Conservation (phyloP, 2,329 filamentous ascomycete genomes). For the Alternaria sp. region DNA sequence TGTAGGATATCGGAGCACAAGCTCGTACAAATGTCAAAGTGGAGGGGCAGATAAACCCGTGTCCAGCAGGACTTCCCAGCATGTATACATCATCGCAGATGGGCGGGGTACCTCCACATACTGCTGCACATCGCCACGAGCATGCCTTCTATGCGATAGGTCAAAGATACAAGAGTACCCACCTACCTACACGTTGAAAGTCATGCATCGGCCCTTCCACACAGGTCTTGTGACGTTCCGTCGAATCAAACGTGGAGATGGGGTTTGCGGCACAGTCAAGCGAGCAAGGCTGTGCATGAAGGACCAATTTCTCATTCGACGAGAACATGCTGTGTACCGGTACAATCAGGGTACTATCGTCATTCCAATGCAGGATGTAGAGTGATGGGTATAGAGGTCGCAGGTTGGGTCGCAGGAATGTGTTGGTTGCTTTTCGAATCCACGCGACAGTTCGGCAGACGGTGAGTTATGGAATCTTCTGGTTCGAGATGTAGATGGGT, state of each 20-base stretch:
- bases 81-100: too few relatives aligned
- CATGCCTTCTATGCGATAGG: not conserved
- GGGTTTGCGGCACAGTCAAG: not conserved
- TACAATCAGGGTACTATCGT: not conserved
- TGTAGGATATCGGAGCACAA: too few relatives aligned
- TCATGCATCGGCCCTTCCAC: not conserved
- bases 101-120: not conserved
- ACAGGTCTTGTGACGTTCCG: not conserved
- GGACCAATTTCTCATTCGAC: not conserved
- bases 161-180: not conserved
- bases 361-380: not conserved
- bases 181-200: not conserved
- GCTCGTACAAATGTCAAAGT: too few relatives aligned
- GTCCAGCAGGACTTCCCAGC: rapidly evolving
- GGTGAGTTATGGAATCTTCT: too few relatives aligned
- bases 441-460: not conserved
- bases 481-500: too few relatives aligned
- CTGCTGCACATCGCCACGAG: too few relatives aligned
- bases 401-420: not conserved
- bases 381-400: not conserved
- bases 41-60: too few relatives aligned
- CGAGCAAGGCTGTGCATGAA: not conserved
- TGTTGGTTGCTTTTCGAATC: not conserved
- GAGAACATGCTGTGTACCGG: not conserved
- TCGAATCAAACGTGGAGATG: not conserved